Evolutionary conservation across 78 protist species (phyloP), one percentile per base, ranked within the genome.

Genomic region (Cavenderia fasciculata): DNA sequence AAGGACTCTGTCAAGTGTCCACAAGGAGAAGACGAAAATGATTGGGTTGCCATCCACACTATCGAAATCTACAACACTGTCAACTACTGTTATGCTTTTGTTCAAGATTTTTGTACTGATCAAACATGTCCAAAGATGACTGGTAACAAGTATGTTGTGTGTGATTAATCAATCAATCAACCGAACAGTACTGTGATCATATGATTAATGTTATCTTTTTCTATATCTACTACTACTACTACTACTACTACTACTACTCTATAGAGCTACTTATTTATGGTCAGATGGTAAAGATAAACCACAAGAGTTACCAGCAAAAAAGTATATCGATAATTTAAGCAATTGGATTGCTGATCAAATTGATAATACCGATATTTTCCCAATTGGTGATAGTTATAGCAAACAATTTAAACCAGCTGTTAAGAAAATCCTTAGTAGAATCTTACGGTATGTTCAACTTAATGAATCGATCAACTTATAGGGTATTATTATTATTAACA

Each of bases 341-440:
- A 79, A 79, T 68, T 79, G 89, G 89, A 68, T 79, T 27, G 72
- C 44, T 51, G 89, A 79, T 8, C 89, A 79, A 68, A 79, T 79
- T 54, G 89, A 79, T 68, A 68, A 79, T 19, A 75, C 89, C n/a
- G 75, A 65, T 6, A 68, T 79, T 43, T 79, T 79, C 89, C 89
- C 89, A 79, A 51, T 68, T 43, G 89, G 34, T 4, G 89, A 62
- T 54, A 49, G 33, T 18, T 31, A 47, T 41, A 66, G 52, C n/a
- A 79, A 79, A 46, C 34, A 31, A 36, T 79, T 66, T 51, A 52
- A 49, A 40, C 52, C 89, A 36, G 33, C 59, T 36, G 70, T 79
- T 6, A 47, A 44, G 41, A 79, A 79, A 63, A 79, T 79, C 43
- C 52, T 79, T 46, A 79, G 89, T 68, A 79, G 89, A 68, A 70